Base-by-base conservation (phyloP, 1,284 basidiomycete species). In the Rhodotorula sp. region DNA sequence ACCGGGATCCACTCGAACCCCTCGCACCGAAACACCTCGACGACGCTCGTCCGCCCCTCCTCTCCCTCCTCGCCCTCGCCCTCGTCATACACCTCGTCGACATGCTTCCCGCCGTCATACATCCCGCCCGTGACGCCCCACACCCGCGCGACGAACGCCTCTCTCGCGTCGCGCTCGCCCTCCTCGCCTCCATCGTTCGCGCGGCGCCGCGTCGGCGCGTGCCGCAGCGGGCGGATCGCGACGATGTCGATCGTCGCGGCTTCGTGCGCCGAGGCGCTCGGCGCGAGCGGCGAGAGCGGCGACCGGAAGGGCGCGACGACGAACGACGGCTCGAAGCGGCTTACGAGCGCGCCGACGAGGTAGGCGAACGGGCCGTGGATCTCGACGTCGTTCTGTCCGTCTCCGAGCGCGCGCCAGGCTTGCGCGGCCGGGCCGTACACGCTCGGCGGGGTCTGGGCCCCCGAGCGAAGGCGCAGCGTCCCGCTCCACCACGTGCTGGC, bases 1-100 rank as follows among this genome's bases (percentile, higher is more conserved):
- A 90, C 90, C 34, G 92, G 92, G 56, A 83, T 83, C 94, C 94
- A 97, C 72, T 89, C 87, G 88, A 93, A 96, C 8, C 88, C 89
- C 9, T 85, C 85, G 74, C 89, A 91, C 34, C 94, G 85, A 68
- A 90, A 85, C 76, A 92, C 91, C 81, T 97, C 95, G 0, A 93
- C 88, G 0, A 93, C 87, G 0, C 82, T 78, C 42, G 83, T 81
- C 2, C 88, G 88, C 77, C 13, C 59, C 19, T 92, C 91, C 80
- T 95, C 93, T 0, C 92, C 88, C 1, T 92, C 86, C 0, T 83
- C 78, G 42, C 83, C 85, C 2, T 88, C 88, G 25, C 85, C 81
- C 19, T 79, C 78, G 7, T 79, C 80, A 78, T 92, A 93, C 50
- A 84, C 82, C 71, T 90, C 77, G 34, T 85, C 79, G 61, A 91